phyloP scores from a whole-genome alignment of 2,329 filamentous ascomycete genomes.

The Macrophomina phaseolina region DNA sequence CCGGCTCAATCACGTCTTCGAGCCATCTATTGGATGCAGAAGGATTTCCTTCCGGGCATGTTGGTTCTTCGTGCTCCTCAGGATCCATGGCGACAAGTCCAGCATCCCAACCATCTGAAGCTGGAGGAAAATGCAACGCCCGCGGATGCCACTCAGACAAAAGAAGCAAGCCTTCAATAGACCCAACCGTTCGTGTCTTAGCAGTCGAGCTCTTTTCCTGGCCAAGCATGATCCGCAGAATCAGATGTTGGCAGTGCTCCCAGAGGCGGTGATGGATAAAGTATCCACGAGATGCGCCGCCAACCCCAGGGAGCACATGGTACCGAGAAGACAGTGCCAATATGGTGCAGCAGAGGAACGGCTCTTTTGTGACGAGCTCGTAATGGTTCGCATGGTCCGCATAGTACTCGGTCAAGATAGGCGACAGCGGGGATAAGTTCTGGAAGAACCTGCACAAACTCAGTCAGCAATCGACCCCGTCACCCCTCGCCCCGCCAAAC shows the following conservation, averaged over 20 bases:
- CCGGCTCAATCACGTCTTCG: slow-evolving; percentile 61
- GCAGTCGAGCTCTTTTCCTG: slow-evolving; percentile 60
- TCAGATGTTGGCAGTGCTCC: slow-evolving; percentile 60
- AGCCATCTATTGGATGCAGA: slow-evolving; percentile 52
- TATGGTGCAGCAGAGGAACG: slow-evolving; percentile 60
- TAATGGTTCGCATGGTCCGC: slow-evolving; percentile 56
- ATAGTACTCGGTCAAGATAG: slow-evolving; percentile 58
- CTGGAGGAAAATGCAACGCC: slow-evolving; percentile 60
- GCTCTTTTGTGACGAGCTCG: slow-evolving; percentile 56
- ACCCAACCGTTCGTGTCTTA: slow-evolving; percentile 57
- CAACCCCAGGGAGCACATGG: slow-evolving; percentile 45
- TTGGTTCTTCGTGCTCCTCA: slow-evolving; percentile 44
- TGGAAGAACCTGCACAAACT: slow-evolving; percentile 48
- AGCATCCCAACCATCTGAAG: slow-evolving; percentile 62
- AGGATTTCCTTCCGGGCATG: slow-evolving; percentile 42
- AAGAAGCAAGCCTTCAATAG: slow-evolving; percentile 59
- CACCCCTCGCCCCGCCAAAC: slow-evolving; percentile 26
- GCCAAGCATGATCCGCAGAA: slow-evolving; percentile 60
- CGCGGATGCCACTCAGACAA: slow-evolving; percentile 65
- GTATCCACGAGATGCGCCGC: slow-evolving; percentile 55
- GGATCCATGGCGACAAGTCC: slow-evolving; percentile 53
- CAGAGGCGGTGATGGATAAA: slow-evolving; percentile 61
- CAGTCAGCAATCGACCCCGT: slow-evolving; percentile 17
- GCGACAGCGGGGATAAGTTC: slow-evolving; percentile 58
- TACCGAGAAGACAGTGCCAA: slow-evolving; percentile 63